phyloP scores from a whole-genome alignment of 331 rosid genomes.

The Acacia pycnantha region DNA sequence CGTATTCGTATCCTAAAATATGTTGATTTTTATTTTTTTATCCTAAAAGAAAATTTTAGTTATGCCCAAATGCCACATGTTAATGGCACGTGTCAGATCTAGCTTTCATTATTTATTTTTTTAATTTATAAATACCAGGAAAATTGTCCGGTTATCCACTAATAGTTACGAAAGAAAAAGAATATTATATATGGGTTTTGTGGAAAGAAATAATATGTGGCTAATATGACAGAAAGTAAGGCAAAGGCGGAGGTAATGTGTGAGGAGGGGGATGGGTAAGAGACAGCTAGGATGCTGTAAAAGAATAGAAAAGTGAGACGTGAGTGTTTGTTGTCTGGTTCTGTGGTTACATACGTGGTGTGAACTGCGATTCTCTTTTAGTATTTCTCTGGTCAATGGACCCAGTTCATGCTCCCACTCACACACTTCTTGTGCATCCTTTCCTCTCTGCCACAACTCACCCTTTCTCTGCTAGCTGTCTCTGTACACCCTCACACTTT shows the following conservation, averaged over 20 bases:
- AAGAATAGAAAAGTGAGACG: not conserved
- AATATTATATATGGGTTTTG: not conserved
- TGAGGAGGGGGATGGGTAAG: constrained; percentile 9
- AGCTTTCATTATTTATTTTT: not conserved
- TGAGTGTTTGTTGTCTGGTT: not conserved
- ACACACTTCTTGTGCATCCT: constrained; percentile 3
- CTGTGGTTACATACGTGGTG: not conserved
- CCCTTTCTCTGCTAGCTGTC: not conserved
- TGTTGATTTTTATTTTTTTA: not conserved
- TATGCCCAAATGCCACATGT: not conserved
- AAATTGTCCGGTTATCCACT: not conserved
- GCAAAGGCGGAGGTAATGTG: constrained; percentile 3
- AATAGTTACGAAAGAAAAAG: not conserved
- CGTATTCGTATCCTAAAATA: not conserved
- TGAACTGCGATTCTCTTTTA: constrained; percentile 5
- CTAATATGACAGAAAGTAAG: not conserved
- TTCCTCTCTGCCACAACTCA: not conserved
- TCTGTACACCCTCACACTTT: not conserved
- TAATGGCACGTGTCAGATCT: not conserved
- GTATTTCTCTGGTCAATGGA: not conserved
- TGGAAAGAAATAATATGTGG: not conserved
- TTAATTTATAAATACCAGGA: not conserved
- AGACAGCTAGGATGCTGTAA: constrained; percentile 31
- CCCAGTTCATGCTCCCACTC: not conserved
- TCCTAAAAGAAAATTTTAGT: not conserved